Evolutionary conservation across 2,329 filamentous ascomycete species (phyloP).

Genomic region (Fusarium armeniacum): DNA sequence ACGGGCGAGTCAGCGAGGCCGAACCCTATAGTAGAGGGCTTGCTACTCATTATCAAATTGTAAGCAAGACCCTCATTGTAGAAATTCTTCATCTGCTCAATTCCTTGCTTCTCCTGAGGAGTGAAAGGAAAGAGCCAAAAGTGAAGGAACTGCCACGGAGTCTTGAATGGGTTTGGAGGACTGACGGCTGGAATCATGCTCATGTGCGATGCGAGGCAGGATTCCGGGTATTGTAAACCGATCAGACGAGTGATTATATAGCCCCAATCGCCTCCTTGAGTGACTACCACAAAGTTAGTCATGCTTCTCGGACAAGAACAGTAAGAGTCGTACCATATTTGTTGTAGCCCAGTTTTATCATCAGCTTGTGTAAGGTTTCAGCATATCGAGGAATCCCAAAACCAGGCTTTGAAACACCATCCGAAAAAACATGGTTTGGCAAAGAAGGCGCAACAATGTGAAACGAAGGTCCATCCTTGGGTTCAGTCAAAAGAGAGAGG

Average conservation of each 20-base stretch:
- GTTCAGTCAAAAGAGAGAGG: not conserved
- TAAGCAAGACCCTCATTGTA: slow-evolving; percentile 46
- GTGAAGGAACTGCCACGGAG: not conserved
- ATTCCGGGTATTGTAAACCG: not conserved
- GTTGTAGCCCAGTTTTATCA: not conserved
- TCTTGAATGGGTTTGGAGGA: not conserved
- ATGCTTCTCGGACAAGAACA: rapidly evolving
- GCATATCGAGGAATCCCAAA: slow-evolving; percentile 4
- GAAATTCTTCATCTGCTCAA: slow-evolving; percentile 10
- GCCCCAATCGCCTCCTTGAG: slow-evolving; percentile 5
- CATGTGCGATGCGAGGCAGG: not conserved
- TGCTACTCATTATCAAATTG: slow-evolving; percentile 65
- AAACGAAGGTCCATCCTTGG: not conserved
- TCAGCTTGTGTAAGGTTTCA: not conserved
- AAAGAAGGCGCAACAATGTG: slow-evolving; percentile 1
- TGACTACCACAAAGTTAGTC: not conserved
- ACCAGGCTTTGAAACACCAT: not conserved
- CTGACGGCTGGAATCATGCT: slow-evolving; percentile 2
- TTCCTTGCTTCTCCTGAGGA: not conserved
- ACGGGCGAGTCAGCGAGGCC: slow-evolving; percentile 78
- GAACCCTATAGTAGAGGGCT: slow-evolving; percentile 80
- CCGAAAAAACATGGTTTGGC: not conserved
- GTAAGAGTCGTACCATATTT: not conserved
- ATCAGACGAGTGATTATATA: not conserved
- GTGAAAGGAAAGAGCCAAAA: slow-evolving; percentile 3